These are phyloP conservation scores for Populus ilicifolia DNA, from an alignment of 345 rosid species.

Conservation along the genomic window DNA sequence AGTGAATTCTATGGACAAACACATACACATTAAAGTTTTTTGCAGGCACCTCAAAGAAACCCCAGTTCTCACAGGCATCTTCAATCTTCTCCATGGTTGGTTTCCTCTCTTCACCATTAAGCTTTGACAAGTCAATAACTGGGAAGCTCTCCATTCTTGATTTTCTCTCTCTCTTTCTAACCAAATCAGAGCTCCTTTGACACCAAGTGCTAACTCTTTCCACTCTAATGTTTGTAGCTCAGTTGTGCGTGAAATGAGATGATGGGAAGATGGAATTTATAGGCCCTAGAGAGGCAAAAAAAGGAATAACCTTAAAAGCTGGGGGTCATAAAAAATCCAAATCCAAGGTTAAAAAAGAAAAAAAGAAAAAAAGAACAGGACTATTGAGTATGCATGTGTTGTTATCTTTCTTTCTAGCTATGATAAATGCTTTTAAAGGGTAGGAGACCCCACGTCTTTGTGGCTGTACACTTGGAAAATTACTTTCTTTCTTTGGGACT, in stretches of 20 bases:
- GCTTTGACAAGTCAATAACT: constrained; percentile 57
- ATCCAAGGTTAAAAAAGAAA: too few species aligned
- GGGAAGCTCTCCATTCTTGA: constrained; percentile 64
- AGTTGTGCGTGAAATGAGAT: constrained; percentile 19
- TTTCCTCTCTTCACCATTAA: constrained; percentile 61
- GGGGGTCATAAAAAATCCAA: too few species aligned
- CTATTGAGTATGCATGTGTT: too few species aligned
- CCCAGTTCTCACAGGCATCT: constrained; percentile 98
- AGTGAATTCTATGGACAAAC: not conserved
- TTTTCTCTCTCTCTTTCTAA: not conserved
- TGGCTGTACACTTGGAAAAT: not conserved
- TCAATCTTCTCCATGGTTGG: constrained; percentile 61
- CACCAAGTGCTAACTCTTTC: not conserved
- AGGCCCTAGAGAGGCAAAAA: constrained; percentile 21
- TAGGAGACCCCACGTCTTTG: not conserved
- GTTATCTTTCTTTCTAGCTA: not conserved
- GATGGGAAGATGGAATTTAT: constrained; percentile 39
- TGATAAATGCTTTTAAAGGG: not conserved
- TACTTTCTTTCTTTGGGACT: not conserved
- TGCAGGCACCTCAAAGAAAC: constrained; percentile 78
- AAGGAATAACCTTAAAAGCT: too few species aligned
- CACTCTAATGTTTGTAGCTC: not conserved
- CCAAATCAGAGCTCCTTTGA: not conserved
- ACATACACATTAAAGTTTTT: not conserved
- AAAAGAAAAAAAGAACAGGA: too few species aligned